Percentiles rank a stretch among this genome's conserved stretches.
Conservation (phyloP, 2,329 filamentous ascomycete species). For the Fusarium pseudograminearum region DNA sequence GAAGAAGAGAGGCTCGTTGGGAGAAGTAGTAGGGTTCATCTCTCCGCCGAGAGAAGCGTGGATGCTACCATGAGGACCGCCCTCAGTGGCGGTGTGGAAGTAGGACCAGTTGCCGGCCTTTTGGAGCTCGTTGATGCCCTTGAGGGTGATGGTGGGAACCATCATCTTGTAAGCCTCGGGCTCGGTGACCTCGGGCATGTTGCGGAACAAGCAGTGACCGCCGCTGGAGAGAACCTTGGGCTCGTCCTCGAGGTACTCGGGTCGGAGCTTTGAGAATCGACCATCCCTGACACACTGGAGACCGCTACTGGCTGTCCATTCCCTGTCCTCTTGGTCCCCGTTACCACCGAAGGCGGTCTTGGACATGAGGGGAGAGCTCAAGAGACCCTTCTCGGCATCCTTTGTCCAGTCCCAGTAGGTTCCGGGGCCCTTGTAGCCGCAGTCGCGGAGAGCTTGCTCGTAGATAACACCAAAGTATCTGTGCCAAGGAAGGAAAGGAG, state of each 20-base stretch:
- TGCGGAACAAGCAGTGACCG: slow-evolving; percentile 5
- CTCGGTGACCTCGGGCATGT: slow-evolving; percentile 8
- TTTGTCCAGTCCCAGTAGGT: slow-evolving; percentile 26
- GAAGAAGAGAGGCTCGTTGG: slow-evolving; percentile 25
- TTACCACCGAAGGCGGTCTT: slow-evolving; percentile 4
- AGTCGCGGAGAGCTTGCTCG: slow-evolving; percentile 4
- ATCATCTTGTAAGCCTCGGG: background rate
- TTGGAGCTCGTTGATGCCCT: background rate
- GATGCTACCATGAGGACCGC: slow-evolving; percentile 8
- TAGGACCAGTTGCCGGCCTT: background rate
- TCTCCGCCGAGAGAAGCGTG: slow-evolving; percentile 13
- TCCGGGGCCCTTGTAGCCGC: slow-evolving; percentile 10
- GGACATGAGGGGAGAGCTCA: slow-evolving; percentile 6
- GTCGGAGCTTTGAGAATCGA: slow-evolving; percentile 1
- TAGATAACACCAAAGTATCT: slow-evolving; percentile 10
- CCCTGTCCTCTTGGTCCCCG: background rate
- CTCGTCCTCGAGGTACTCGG: background rate
- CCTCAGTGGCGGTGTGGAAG: background rate
- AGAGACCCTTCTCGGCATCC: background rate
- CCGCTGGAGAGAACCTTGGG: background rate
- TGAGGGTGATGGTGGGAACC: background rate
- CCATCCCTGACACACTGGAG: background rate
- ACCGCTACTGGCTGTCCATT: background rate
- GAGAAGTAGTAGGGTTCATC: slow-evolving; percentile 22
- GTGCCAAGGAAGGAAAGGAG: slow-evolving; percentile 25